These are phyloP conservation scores for Ajuga chamaepitys DNA, from an alignment of 257 asterid species.

Conservation along the genomic window DNA sequence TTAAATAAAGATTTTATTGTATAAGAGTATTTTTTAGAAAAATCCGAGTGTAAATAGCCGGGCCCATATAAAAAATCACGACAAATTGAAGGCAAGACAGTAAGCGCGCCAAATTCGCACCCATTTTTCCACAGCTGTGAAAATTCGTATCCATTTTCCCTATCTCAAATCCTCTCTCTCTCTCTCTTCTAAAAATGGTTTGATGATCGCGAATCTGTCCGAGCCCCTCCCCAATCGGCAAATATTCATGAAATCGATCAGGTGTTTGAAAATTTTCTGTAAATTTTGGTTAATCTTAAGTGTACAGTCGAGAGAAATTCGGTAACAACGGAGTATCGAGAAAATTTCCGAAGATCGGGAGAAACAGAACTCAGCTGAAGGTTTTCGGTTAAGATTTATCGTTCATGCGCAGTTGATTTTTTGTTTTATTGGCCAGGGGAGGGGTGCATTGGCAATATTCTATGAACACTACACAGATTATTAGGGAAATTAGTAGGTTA, in stretches of 20 bases:
- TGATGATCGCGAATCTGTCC: constrained; percentile 10
- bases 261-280: background rate
- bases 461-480: constrained; percentile 49
- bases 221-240: background rate
- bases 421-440: background rate
- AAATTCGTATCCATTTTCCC: no score
- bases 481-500: constrained; percentile 30
- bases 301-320: background rate
- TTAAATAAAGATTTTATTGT: no score
- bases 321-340: background rate
- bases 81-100: background rate
- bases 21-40: no score
- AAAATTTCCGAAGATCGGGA: background rate
- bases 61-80: no score
- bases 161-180: background rate
- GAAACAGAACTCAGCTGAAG: constrained; percentile 9
- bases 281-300: constrained; percentile 2
- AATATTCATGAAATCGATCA: background rate
- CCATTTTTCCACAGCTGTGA: constrained; percentile 5
- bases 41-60: no score
- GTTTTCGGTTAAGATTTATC: background rate
- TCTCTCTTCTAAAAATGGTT: background rate
- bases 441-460: background rate
- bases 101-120: constrained; percentile 30
- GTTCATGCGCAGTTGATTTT: background rate